Evolutionary conservation across 306 rosid species (phyloP).

Genomic region (Rubus parviflorus): DNA sequence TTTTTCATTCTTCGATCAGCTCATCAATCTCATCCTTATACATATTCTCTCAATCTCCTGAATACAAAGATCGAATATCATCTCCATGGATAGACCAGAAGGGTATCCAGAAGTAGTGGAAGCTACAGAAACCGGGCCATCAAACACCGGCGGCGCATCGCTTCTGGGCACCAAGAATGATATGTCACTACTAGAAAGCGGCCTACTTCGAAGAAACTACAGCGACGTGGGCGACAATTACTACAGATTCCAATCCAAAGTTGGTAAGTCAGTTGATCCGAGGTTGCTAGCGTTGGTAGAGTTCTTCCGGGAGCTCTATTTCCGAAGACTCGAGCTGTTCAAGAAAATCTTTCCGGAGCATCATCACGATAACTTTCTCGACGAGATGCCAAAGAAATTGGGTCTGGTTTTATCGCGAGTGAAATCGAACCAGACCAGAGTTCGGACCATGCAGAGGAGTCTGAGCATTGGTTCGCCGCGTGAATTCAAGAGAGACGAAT

Average conservation of each 20-base stretch:
- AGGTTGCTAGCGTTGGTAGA: constrained; percentile 35
- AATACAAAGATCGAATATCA: background rate
- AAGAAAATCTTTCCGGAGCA: constrained; percentile 30
- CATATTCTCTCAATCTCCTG: background rate
- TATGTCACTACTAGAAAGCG: constrained; percentile 25
- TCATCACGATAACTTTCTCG: constrained; percentile 23
- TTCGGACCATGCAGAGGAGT: constrained; percentile 37
- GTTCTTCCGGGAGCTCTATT: constrained; percentile 42
- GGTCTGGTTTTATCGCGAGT: constrained; percentile 13
- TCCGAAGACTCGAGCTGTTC: constrained; percentile 31
- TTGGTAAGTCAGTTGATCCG: constrained; percentile 32
- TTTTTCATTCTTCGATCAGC: background rate
- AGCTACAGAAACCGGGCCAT: background rate
- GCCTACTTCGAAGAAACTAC: constrained; percentile 17
- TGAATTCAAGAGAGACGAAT: background rate
- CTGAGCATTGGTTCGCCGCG: constrained; percentile 39
- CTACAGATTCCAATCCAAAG: constrained; percentile 25
- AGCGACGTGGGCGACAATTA: constrained; percentile 12
- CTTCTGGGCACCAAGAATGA: constrained; percentile 20
- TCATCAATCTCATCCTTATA: background rate
- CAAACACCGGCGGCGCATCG: background rate
- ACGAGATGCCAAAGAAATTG: constrained; percentile 29
- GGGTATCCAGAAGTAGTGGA: constrained; percentile 26
- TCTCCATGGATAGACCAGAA: constrained; percentile 30
- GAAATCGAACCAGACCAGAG: constrained; percentile 14